These are phyloP conservation scores for Metarhizium sp. DNA, from an alignment of 2,329 filamentous ascomycete species.

Conservation along the genomic window DNA sequence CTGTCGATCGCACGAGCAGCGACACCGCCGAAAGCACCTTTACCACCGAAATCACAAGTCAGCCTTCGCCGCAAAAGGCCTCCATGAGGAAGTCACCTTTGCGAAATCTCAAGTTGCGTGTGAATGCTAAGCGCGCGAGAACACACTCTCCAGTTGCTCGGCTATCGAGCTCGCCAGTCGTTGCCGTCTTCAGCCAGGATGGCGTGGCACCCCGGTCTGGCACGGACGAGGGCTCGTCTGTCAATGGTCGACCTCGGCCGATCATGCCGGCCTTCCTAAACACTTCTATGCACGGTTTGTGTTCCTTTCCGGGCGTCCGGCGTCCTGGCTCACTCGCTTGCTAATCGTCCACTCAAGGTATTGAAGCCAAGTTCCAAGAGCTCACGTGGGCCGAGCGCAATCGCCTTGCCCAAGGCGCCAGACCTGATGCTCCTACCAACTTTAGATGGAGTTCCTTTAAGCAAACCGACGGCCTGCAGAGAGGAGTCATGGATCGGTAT, in stretches of 20 bases:
- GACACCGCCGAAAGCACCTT: conserved; percentile 16
- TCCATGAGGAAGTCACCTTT: conserved; percentile 29
- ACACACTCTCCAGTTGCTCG: conserved; percentile 28
- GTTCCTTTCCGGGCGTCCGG: not conserved
- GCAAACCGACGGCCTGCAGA: conserved; percentile 20
- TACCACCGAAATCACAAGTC: conserved; percentile 1
- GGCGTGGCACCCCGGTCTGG: conserved; percentile 18
- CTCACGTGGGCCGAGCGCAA: conserved; percentile 43
- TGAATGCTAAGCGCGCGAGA: conserved; percentile 36
- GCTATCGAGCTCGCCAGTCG: conserved; percentile 18
- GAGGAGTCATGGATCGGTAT: conserved; percentile 63
- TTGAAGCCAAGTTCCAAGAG: conserved; percentile 42
- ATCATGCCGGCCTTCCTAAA: conserved; percentile 30
- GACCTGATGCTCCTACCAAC: conserved; percentile 24
- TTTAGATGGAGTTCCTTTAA: conserved; percentile 26
- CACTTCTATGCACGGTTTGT: conserved; percentile 26
- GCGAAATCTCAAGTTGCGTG: conserved; percentile 33
- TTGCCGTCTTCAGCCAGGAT: conserved; percentile 27
- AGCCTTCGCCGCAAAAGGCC: conserved; percentile 12
- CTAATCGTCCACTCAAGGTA: conserved; percentile 24
- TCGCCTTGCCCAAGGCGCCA: conserved; percentile 30
- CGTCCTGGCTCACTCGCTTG: not conserved
- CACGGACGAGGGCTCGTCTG: conserved; percentile 8
- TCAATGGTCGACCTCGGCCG: conserved; percentile 10
- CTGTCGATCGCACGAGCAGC: conserved; percentile 23